Evolutionary conservation across 345 rosid genomes (phyloP).

Genomic region (Eucalyptus regnans): DNA sequence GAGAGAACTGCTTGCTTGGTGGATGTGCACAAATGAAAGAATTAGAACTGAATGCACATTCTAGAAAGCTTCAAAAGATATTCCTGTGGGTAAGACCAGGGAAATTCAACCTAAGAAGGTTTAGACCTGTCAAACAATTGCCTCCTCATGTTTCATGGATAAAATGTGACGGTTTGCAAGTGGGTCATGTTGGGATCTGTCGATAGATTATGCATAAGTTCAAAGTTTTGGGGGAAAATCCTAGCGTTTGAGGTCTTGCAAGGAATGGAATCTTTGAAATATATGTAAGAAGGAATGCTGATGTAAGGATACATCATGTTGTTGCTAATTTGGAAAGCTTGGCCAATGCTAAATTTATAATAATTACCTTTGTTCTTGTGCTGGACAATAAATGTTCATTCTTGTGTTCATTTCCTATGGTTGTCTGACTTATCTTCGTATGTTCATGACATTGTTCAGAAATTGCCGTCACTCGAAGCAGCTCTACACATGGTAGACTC

Average conservation of each 20-base stretch:
- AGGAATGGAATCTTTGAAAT: neutral
- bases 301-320: neutral
- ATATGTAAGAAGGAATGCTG: neutral
- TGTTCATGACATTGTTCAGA: neutral
- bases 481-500: too few species aligned
- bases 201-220: neutral
- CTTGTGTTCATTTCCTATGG: neutral
- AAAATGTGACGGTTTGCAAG: neutral
- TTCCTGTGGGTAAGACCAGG: neutral
- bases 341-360: neutral
- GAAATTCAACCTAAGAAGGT: neutral
- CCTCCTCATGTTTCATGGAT: neutral
- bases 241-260: neutral
- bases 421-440: neutral
- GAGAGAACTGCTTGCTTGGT: neutral
- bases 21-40: neutral
- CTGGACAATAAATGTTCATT: neutral
- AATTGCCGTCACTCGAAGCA: too few species aligned
- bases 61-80: neutral
- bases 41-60: neutral
- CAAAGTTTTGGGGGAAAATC: neutral
- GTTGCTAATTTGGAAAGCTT: neutral
- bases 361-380: neutral
- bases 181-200: neutral
- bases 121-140: neutral